phyloP scores from a whole-genome alignment of 2,329 filamentous ascomycete genomes.

The Domatiomyces globalis region DNA sequence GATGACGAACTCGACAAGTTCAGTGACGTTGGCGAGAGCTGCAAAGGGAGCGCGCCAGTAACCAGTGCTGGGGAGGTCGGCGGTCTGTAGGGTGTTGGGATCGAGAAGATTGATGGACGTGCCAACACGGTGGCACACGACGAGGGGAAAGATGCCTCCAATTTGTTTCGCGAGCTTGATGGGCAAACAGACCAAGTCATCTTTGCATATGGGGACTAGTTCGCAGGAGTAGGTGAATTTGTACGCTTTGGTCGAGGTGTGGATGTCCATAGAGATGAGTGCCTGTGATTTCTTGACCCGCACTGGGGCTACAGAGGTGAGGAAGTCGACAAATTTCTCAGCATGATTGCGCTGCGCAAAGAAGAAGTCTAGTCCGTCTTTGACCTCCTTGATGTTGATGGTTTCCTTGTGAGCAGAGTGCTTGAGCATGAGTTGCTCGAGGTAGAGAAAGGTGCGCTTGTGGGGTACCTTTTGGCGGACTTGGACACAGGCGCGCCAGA shows the following conservation, averaged over 20 bases:
- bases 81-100: conserved; percentile 76
- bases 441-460: conserved; percentile 70
- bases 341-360: conserved; percentile 81
- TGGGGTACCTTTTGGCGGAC: conserved; percentile 94
- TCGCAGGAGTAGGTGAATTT: conserved; percentile 89
- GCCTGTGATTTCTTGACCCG: conserved; percentile 76
- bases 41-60: conserved; percentile 88
- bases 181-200: conserved; percentile 87
- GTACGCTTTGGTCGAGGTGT: conserved; percentile 81
- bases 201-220: conserved; percentile 88
- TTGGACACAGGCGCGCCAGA: conserved; percentile 86
- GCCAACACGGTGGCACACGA: conserved; percentile 75
- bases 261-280: conserved; percentile 82
- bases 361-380: conserved; percentile 93
- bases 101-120: conserved; percentile 84
- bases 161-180: conserved; percentile 73
- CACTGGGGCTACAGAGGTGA: conserved; percentile 66
- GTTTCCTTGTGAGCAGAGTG: conserved; percentile 82
- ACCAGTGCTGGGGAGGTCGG: conserved; percentile 64
- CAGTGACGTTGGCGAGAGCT: conserved; percentile 66
- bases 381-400: conserved; percentile 95
- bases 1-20: conserved; percentile 82
- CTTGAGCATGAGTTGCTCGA: conserved; percentile 93
- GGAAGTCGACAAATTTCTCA: conserved; percentile 81
- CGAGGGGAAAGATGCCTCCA: conserved; percentile 78